Conservation (phyloP, 2,329 filamentous ascomycete genomes). For the Cyclaneusma minus region DNA sequence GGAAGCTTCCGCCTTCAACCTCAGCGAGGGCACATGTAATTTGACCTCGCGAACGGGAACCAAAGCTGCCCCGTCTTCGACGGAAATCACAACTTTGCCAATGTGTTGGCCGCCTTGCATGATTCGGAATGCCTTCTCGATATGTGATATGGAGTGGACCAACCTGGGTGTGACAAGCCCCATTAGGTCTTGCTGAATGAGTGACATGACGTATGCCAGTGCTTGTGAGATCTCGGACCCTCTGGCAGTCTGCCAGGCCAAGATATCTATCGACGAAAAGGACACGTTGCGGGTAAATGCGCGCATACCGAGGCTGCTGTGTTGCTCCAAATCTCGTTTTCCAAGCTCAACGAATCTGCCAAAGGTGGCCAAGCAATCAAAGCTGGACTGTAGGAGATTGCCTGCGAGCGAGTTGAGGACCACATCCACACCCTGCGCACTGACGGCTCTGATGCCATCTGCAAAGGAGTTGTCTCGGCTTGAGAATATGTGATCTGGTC, state of each 20-base stretch:
- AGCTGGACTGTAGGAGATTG: constrained; percentile 5
- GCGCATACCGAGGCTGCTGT: constrained; percentile 1
- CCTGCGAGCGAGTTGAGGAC: constrained; percentile 8
- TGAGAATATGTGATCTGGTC: constrained; percentile 22
- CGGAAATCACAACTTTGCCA: constrained; percentile 1
- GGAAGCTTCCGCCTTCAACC: constrained; percentile 5
- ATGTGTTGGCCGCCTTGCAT: constrained; percentile 1
- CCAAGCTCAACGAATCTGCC: constrained; percentile 9
- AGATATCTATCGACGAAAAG: too few species aligned
- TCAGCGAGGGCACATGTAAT: too few species aligned
- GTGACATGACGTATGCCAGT: too few species aligned
- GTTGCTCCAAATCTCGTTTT: constrained; percentile 7
- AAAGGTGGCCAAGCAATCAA: constrained; percentile 3
- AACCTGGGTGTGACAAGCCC: too few species aligned
- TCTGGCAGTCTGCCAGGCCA: too few species aligned
- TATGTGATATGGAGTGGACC: too few species aligned
- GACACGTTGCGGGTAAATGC: neutral
- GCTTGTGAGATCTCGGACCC: too few species aligned
- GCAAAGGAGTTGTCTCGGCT: constrained; percentile 20
- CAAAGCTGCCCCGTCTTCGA: too few species aligned
- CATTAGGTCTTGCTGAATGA: too few species aligned
- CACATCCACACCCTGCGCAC: constrained; percentile 8
- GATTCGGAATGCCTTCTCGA: constrained; percentile 1
- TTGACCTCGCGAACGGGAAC: too few species aligned
- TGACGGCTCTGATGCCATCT: constrained; percentile 13